These are phyloP conservation scores for Lichtheimia ornata DNA, from an alignment of 371 early-diverging fungal species.

Conservation along the genomic window DNA sequence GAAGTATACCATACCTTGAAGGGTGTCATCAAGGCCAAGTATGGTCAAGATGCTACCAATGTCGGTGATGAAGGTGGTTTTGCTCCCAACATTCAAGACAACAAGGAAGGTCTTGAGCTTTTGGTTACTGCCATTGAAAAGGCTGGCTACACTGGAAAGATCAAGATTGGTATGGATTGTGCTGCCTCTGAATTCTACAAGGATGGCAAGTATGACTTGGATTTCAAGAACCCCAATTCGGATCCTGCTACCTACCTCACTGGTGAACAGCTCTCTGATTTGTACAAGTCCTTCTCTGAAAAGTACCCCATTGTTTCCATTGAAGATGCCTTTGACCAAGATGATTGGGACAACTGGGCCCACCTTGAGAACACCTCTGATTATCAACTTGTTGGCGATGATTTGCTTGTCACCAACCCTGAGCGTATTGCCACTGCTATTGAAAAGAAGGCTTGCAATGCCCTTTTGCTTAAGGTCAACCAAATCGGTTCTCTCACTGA, in stretches of 20 bases:
- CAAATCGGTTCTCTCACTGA: constrained; percentile 99
- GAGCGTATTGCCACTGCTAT: constrained; percentile 88
- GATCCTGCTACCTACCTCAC: constrained; percentile 74
- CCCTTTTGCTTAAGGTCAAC: constrained; percentile 98
- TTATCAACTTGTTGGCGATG: constrained; percentile 98
- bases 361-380: constrained; percentile 70
- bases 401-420: constrained; percentile 98
- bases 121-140: constrained; percentile 86
- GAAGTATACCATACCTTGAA: constrained; percentile 97
- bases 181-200: constrained; percentile 98
- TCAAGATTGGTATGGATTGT: constrained; percentile 97
- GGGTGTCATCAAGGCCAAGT: constrained; percentile 94
- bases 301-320: constrained; percentile 95
- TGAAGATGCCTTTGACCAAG: constrained; percentile 99
- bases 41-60: constrained; percentile 97
- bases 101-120: constrained; percentile 95
- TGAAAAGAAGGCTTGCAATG: constrained; percentile 94
- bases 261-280: constrained; percentile 79
- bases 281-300: constrained; percentile 83
- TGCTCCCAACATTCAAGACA: constrained; percentile 98
- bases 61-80: constrained; percentile 99
- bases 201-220: constrained; percentile 95
- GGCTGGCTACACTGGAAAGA: constrained; percentile 93
- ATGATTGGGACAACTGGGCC: constrained; percentile 95
- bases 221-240: constrained; percentile 94